Base-by-base conservation (phyloP, 192 early-diverging fungal species). In the Thamnidium elegans region DNA sequence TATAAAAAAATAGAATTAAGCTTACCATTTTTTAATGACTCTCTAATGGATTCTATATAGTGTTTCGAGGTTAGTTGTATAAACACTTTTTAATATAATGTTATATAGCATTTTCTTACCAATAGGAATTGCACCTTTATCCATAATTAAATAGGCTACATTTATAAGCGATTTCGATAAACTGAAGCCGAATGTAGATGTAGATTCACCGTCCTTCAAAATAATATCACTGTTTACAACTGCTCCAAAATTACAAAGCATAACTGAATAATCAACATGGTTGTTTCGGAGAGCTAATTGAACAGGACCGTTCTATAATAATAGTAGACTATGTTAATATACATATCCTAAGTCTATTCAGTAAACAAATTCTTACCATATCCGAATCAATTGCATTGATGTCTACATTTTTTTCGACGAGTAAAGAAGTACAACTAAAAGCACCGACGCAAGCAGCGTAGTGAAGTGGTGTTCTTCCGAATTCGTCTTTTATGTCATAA, bases 381-480 rank as follows among this genome's bases (percentile, higher is more conserved):
- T 83, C 80, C 3, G 71, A 50, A 26, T 74, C 75, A 13, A 45
- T 21, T 32, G 42, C 32, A 39, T 74, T 65, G 15, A 66, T n/a
- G 26, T 67, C 46, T 9, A 69, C 68, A 7, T 68, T 70, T 0
- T 55, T 36, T 30, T 77, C 48, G 2, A 78, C 10, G 1, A 85
- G 51, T 42, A 71, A 70, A 14, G 76, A 68, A 6, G 75, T 69
- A 60, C 81, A 81, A 4, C 77, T 79, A 30, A 78, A 84, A 9
- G 84, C 77, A 17, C 81, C 81, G 7, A 75, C 64, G 19, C 64
- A 50, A 4, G 69, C 81, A 21, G 84, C 81, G 55, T 85, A 85
- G 62, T 85, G 84, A 20, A 85, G 62, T 11, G 81, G 77, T 1
- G 76, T 80, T 20, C 84, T 44, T 2, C 84, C 84, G 65, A 85